Evolutionary conservation across 352 stramenopile species (phyloP), one percentile per base, ranked within the genome.

Genomic region (Phytophthora uliginosa): DNA sequence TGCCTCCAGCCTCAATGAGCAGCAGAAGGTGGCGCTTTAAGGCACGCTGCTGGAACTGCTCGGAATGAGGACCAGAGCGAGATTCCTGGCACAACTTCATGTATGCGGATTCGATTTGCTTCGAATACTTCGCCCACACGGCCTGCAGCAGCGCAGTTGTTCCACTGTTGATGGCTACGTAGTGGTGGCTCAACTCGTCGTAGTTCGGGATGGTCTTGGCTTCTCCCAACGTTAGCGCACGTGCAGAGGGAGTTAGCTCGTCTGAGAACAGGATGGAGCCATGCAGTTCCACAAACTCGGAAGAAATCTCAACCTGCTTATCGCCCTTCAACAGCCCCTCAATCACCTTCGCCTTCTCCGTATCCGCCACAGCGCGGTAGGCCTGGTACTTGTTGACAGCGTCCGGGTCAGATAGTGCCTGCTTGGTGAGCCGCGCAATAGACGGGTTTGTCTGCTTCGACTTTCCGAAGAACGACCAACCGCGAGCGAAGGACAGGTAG

Each of bases 401-500:
- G 66, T 92, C 86, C 17, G 86, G 83, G 42, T 94, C 86, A 3
- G 82, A 86, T 9, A 88, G 62, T 26, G 86, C 85, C 75, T 92
- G 86, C 78, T 90, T 91, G 12, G 78, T 87, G 18, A 92, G 77
- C 13, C 71, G 78, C 8, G 79, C 53, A 58, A 79, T 63, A 20
- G 81, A 84, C 22, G 83, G 59, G 66, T 87, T 90, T 40, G 80
- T 76, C 54, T 86, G 79, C 79, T 92, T 93, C 58, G 77, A 83
- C 69, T 87, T 94, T 57, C 86, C 86, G 42, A 94, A 94, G 75
- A 94, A 94, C 28, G 84, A 92, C 84, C 84, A 94, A n/a, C 84
- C 77, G 57, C 86, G 84, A 38, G 79, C 86, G 69, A 94, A 91
- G 45, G 86, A 94, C 52, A 94, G 71, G 63, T 89, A 92, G 61